Conservation (phyloP, 495 filamentous ascomycete species). For the Penicillium silybi region DNA sequence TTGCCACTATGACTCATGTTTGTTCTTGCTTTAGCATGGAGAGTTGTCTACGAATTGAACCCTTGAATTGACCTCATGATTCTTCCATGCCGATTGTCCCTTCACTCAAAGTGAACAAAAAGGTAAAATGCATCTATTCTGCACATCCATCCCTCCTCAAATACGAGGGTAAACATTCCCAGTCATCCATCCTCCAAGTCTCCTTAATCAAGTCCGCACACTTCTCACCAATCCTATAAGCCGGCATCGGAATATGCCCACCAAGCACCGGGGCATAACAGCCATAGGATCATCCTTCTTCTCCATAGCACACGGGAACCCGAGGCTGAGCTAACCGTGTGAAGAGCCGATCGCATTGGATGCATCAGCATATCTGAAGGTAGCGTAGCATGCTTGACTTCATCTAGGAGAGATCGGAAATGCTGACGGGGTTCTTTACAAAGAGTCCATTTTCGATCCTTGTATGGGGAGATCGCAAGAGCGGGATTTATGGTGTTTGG, state of each 20-base stretch:
- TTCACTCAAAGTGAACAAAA: not conserved
- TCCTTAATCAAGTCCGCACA: constrained; percentile 55
- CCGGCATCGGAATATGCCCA: constrained; percentile 57
- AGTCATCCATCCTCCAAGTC: constrained; percentile 28
- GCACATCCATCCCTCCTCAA: not conserved
- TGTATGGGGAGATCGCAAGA: too few relatives aligned
- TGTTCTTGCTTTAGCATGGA: not conserved
- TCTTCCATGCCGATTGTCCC: not conserved
- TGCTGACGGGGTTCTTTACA: too few relatives aligned
- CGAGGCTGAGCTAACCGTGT: constrained; percentile 49
- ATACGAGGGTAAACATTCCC: constrained; percentile 21
- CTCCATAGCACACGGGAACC: constrained; percentile 57
- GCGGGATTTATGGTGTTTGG: not conserved
- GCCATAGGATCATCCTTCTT: constrained; percentile 39
- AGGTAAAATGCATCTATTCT: not conserved
- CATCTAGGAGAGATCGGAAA: too few relatives aligned
- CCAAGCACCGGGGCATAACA: constrained; percentile 55
- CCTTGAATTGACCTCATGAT: not conserved
- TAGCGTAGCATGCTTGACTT: too few relatives aligned
- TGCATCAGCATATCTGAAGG: too few relatives aligned
- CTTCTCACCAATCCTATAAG: constrained; percentile 57
- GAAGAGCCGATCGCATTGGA: constrained; percentile 23
- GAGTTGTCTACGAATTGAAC: not conserved
- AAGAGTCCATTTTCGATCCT: too few relatives aligned
- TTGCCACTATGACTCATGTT: not conserved